phyloP scores from a whole-genome alignment of 1,284 basidiomycete species.

The Lignosus rhinocerotis region DNA sequence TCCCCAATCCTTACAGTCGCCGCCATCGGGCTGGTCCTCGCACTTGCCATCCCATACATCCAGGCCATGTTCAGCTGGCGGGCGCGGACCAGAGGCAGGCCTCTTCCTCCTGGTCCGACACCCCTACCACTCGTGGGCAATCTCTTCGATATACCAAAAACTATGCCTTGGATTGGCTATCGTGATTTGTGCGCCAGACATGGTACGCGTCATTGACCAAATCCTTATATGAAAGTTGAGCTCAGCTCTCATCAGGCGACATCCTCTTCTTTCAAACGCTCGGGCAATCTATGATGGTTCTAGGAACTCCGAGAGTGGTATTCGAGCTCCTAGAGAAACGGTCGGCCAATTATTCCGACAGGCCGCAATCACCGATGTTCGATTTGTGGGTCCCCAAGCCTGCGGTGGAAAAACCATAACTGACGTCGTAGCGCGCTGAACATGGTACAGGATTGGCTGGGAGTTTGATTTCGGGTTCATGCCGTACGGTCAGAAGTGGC shows the following conservation, averaged over 20 bases:
- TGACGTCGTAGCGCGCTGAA: background rate
- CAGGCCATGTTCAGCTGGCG: conserved; percentile 6
- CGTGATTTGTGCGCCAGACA: conserved; percentile 10
- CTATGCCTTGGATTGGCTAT: conserved; percentile 9
- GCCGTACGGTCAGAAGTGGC: conserved; percentile 24
- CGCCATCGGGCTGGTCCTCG: background rate
- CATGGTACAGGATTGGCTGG: conserved; percentile 21
- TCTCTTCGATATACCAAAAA: conserved; percentile 13
- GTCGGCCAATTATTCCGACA: conserved; percentile 24
- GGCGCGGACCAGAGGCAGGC: conserved; percentile 14
- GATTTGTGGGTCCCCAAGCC: conserved; percentile 19
- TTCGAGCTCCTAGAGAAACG: conserved; percentile 27
- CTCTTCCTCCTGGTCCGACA: conserved; percentile 17
- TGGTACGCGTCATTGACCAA: background rate
- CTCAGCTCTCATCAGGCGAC: conserved; percentile 13
- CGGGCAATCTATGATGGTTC: conserved; percentile 14
- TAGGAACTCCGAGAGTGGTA: conserved; percentile 13
- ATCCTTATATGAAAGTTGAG: background rate
- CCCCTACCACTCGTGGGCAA: conserved; percentile 15
- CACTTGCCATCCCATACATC: conserved; percentile 1
- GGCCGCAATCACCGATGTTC: conserved; percentile 21
- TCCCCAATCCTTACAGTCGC: background rate
- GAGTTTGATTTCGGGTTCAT: conserved; percentile 24
- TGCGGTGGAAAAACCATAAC: background rate
- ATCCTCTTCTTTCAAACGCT: conserved; percentile 21